phyloP scores from a whole-genome alignment of 2,329 filamentous ascomycete species.

The Colletotrichum spaethianum region DNA sequence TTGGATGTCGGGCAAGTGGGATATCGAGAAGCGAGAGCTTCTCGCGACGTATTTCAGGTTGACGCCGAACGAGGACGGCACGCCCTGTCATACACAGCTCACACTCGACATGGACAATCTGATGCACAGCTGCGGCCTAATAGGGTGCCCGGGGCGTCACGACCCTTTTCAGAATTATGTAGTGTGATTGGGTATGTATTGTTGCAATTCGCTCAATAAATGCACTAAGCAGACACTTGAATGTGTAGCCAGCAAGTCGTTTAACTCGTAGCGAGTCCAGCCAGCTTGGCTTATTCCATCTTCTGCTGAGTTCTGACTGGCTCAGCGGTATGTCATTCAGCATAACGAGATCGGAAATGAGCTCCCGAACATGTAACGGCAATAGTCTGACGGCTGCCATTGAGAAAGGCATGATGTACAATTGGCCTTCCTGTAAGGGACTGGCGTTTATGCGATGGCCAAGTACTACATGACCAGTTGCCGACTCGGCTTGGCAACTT shows the following conservation, averaged over 20 bases:
- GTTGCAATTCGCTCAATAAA: too few relatives aligned
- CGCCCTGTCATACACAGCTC: constrained; percentile 2
- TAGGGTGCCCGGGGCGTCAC: constrained; percentile 18
- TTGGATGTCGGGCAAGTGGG: constrained; percentile 38
- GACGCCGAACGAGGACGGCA: constrained; percentile 21
- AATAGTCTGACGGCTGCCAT: not conserved
- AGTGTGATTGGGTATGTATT: not conserved
- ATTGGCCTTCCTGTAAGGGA: constrained; percentile 20
- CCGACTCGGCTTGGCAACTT: constrained; percentile 28
- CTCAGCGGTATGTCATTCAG: not conserved
- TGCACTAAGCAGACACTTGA: too few relatives aligned
- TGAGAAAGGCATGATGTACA: not conserved
- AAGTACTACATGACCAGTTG: not conserved
- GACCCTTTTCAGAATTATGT: not conserved
- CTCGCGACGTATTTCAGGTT: constrained; percentile 33
- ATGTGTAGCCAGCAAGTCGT: too few relatives aligned
- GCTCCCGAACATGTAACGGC: not conserved
- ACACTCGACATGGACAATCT: constrained; percentile 29
- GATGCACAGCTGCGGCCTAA: constrained; percentile 10
- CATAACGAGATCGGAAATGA: not conserved
- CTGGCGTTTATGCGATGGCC: not conserved
- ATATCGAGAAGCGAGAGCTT: constrained; percentile 33
- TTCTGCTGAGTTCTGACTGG: not conserved
- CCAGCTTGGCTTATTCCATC: not conserved
- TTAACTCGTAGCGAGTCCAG: too few relatives aligned